Conservation (phyloP, 495 filamentous ascomycete genomes). For the Aspergillus carlsbadensis region DNA sequence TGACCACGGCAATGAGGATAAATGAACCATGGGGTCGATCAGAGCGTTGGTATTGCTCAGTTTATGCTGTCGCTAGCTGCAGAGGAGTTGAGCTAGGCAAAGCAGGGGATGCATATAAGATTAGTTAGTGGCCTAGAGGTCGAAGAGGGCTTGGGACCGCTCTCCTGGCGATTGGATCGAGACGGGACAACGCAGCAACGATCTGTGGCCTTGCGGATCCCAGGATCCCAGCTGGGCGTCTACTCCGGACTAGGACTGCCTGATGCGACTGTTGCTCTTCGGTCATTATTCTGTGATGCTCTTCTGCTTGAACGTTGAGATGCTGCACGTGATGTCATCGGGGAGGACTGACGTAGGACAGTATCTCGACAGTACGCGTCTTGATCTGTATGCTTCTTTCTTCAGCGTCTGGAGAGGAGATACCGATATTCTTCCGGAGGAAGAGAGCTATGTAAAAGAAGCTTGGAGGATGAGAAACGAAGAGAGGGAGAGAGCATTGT, state of each 20-base stretch:
- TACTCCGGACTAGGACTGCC: constrained; percentile 7
- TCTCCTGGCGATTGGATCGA: constrained; percentile 23
- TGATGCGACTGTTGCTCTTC: not conserved
- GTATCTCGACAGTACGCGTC: too few relatives aligned
- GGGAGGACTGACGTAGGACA: too few relatives aligned
- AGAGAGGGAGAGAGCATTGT: not conserved
- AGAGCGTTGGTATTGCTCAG: constrained; percentile 20
- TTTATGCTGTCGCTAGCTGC: constrained; percentile 20
- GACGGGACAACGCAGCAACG: constrained; percentile 25
- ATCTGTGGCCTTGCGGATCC: constrained; percentile 25
- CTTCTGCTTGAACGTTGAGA: constrained; percentile 16
- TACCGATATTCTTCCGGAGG: not conserved
- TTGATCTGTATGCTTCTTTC: too few relatives aligned
- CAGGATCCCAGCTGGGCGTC: constrained; percentile 19
- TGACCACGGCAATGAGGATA: constrained; percentile 13
- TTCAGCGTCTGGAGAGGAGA: too few relatives aligned
- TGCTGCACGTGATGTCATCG: constrained; percentile 21
- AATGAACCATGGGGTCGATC: constrained; percentile 22
- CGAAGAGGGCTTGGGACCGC: not conserved
- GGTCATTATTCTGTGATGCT: not conserved
- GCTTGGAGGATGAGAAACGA: not conserved
- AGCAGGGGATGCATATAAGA: constrained; percentile 17
- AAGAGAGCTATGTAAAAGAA: not conserved
- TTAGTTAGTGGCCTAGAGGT: constrained; percentile 12
- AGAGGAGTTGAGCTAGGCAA: constrained; percentile 12